Percentiles rank a stretch among this genome's conserved stretches.
phyloP scores from a whole-genome alignment of 2,329 filamentous ascomycete genomes.

The Chaetoscypha palmicola region DNA sequence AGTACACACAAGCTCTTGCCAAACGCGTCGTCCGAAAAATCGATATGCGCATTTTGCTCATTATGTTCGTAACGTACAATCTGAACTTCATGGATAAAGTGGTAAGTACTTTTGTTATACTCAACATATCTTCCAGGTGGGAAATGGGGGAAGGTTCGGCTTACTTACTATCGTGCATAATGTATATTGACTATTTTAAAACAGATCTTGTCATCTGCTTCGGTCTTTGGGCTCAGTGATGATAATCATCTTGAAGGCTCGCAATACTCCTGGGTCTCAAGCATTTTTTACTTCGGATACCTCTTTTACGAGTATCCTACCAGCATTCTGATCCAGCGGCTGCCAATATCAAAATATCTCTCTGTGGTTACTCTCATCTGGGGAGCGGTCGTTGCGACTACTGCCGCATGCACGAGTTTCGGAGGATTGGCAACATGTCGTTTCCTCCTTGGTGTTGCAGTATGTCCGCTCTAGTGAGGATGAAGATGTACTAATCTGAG shows the following conservation, averaged over 20 bases:
- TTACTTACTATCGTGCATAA: too few species aligned
- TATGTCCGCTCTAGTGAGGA: constrained; percentile 28
- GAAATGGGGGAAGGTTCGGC: too few species aligned
- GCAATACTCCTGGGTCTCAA: constrained; percentile 42
- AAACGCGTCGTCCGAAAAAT: constrained; percentile 46
- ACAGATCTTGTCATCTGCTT: constrained; percentile 35
- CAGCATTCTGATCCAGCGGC: constrained; percentile 44
- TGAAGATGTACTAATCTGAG: too few species aligned
- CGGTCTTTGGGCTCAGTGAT: constrained; percentile 41
- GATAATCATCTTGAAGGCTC: constrained; percentile 40
- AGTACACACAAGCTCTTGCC: constrained; percentile 20
- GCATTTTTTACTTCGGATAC: constrained; percentile 43
- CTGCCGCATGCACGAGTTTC: constrained; percentile 44
- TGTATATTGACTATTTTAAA: too few species aligned
- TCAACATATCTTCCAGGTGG: too few species aligned
- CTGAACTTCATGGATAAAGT: constrained; percentile 42
- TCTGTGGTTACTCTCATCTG: constrained; percentile 34
- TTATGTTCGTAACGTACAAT: constrained; percentile 51
- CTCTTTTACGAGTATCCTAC: constrained; percentile 32
- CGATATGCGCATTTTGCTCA: constrained; percentile 45
- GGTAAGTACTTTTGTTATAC: too few species aligned
- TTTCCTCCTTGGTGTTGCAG: constrained; percentile 43
- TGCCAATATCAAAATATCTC: constrained; percentile 47
- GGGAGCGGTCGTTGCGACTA: constrained; percentile 38
- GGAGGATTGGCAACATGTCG: constrained; percentile 42